Evolutionary conservation across 1,284 basidiomycete genomes (phyloP).

Genomic region (Phellinidium pouzarii): DNA sequence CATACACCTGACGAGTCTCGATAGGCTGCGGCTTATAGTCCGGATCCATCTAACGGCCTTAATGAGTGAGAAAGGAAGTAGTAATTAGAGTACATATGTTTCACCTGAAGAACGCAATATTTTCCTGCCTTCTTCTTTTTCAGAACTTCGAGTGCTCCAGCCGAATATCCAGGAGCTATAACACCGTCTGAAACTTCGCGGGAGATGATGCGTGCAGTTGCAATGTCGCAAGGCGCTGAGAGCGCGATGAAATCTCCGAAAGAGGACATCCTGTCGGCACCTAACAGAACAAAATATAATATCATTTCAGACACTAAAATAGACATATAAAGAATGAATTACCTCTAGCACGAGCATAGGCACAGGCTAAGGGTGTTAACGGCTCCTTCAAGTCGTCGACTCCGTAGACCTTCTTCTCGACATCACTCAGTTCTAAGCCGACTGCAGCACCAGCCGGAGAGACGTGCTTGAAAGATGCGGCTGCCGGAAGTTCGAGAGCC

Average conservation of each 20-base stretch:
- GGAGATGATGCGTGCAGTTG: conserved; percentile 94
- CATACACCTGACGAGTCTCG: conserved; percentile 95
- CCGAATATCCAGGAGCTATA: conserved; percentile 89
- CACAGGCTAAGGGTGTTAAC: conserved; percentile 84
- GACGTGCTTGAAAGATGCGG: conserved; percentile 99
- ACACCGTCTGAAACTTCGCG: conserved; percentile 98
- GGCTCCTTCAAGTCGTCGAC: conserved; percentile 92
- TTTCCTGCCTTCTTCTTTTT: conserved; percentile 98
- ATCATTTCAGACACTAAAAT: conserved; percentile 14
- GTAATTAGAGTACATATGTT: conserved; percentile 6
- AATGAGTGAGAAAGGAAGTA: neutral
- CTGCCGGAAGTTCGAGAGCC: conserved; percentile 84
- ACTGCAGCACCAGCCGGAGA: conserved; percentile 96
- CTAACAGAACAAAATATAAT: conserved; percentile 35
- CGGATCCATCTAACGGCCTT: conserved; percentile 68
- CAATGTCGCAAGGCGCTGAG: conserved; percentile 86
- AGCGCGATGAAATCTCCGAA: conserved; percentile 99
- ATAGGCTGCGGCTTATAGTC: conserved; percentile 67
- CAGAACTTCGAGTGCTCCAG: conserved; percentile 86
- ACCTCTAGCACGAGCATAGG: conserved; percentile 95
- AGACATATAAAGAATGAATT: conserved; percentile 20
- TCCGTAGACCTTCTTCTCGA: conserved; percentile 92
- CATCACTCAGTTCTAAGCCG: conserved; percentile 76
- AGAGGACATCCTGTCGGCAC: conserved; percentile 98
- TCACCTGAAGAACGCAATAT: conserved; percentile 92